Evolutionary conservation across 2,329 filamentous ascomycete species (phyloP).

Genomic region (Harringtonia lauricola): DNA sequence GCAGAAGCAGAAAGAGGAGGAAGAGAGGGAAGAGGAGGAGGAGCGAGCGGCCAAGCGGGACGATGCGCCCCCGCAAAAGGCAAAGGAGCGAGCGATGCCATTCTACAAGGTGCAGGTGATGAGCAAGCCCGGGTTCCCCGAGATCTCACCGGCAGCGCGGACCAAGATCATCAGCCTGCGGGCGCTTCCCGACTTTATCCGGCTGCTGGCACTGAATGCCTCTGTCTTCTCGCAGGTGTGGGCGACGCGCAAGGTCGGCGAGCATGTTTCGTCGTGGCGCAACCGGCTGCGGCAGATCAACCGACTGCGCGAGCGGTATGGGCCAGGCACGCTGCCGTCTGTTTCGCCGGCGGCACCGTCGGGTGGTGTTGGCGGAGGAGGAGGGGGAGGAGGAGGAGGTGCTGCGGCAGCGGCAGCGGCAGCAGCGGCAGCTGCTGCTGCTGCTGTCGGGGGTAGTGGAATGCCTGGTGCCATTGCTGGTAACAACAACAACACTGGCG

Average conservation of each 20-base stretch:
- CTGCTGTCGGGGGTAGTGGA: background rate
- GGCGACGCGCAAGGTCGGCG: constrained; percentile 63
- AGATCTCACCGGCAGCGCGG: constrained; percentile 80
- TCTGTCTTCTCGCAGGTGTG: constrained; percentile 92
- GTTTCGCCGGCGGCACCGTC: constrained; percentile 20
- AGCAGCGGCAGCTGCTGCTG: constrained; percentile 14
- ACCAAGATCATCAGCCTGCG: constrained; percentile 80
- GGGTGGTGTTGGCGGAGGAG: background rate
- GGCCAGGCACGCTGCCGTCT: constrained; percentile 23
- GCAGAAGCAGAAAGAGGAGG: constrained; percentile 12
- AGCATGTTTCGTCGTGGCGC: constrained; percentile 83
- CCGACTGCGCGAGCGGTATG: constrained; percentile 61
- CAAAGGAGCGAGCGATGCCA: constrained; percentile 14
- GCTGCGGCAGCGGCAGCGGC: constrained; percentile 3
- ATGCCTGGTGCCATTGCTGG: background rate
- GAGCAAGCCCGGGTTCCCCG: constrained; percentile 79
- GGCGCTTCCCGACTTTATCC: constrained; percentile 74
- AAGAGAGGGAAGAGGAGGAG: constrained; percentile 1
- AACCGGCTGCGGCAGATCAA: constrained; percentile 78
- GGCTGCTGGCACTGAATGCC: constrained; percentile 82
- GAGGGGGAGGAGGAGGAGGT: constrained; percentile 1
- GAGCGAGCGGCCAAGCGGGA: background rate
- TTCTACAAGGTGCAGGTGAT: constrained; percentile 90
- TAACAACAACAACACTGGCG: constrained; percentile 5
- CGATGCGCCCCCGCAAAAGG: background rate